Base-by-base conservation (phyloP, 768 basidiomycete species). In the Mycena vitilis region DNA sequence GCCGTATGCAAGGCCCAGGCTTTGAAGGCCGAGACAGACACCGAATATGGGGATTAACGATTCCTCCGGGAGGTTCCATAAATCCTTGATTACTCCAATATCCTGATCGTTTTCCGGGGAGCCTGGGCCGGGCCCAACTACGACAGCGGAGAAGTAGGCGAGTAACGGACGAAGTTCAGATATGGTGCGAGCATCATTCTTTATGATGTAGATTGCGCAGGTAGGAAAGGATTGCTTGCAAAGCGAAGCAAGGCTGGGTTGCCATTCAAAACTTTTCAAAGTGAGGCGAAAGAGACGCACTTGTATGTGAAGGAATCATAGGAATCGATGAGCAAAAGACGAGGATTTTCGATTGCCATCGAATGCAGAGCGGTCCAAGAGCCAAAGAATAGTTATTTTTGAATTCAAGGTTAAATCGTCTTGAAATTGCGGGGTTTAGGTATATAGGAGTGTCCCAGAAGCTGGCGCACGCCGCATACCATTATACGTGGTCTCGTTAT, bases 291-390 rank as follows among this genome's bases (percentile, higher is more conserved):
- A 22, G 6, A 25, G 15, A 40, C 91, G 65, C 63, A 94, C 93
- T 95, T 95, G 87, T 87, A 87, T n/a, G 94, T 92, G 78, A 95
- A 95, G 2, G 93, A 94, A 77, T 95, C 94, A 71, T 95, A 94
- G 0, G 93, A 95, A 76, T 94, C 94, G 37, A 95, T 83, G 53
- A 95, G 82, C 37, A 95, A 83, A 54, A 95, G 81, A 60, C 86
- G 83, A 52, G 88, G 88, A 20, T 73, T 73, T 62, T 79, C 77
- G 48, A 80, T 69, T 52, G 79, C 75, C 82, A 84, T 84, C 34
- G 60, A 34, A 40, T 20, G 38, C 11, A 25, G 2, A 5, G 25
- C 5, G 30, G 30, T 30, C 30, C 30, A 12, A 23, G 22, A 22
- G 40, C 16, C 22, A 45, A 6, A 34, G 10, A 23, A 65, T 25